Evolutionary conservation across 345 rosid genomes (phyloP).

Genomic region (Erucastrum elatum): DNA sequence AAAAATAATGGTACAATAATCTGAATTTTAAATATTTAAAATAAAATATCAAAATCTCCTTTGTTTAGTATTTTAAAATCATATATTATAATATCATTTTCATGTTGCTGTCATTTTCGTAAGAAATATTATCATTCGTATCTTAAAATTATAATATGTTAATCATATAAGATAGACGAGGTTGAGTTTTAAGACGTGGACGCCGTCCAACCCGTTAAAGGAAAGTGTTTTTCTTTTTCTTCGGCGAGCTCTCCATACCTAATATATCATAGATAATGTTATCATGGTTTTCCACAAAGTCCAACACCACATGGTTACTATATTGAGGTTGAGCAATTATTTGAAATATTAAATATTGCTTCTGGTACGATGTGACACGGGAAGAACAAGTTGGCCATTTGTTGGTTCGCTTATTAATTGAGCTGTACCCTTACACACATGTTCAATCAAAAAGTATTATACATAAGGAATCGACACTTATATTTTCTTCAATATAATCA

Average conservation of each 20-base stretch:
- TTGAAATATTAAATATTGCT: not conserved
- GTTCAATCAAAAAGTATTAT: not conserved
- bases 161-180: not conserved
- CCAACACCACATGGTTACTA: not conserved
- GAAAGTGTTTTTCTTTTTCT: not conserved
- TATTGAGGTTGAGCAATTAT: conserved; percentile 10
- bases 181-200: conserved; percentile 17
- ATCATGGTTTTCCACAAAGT: conserved; percentile 6
- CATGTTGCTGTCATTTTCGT: not conserved
- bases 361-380: conserved; percentile 22
- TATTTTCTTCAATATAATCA: not conserved
- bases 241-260: conserved; percentile 2
- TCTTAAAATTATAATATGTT: not conserved
- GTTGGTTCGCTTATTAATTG: conserved; percentile 4
- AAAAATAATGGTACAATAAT: not conserved
- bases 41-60: not conserved
- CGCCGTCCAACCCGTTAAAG: conserved; percentile 1
- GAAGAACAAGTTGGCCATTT: conserved; percentile 26
- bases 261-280: not conserved
- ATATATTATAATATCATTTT: not conserved
- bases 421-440: not conserved
- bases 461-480: not conserved
- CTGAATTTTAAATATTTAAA: not conserved
- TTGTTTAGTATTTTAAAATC: not conserved
- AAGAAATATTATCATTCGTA: not conserved